These are phyloP conservation scores for Auricularia heimuer DNA, from an alignment of 768 basidiomycete genomes.

Conservation along the genomic window DNA sequence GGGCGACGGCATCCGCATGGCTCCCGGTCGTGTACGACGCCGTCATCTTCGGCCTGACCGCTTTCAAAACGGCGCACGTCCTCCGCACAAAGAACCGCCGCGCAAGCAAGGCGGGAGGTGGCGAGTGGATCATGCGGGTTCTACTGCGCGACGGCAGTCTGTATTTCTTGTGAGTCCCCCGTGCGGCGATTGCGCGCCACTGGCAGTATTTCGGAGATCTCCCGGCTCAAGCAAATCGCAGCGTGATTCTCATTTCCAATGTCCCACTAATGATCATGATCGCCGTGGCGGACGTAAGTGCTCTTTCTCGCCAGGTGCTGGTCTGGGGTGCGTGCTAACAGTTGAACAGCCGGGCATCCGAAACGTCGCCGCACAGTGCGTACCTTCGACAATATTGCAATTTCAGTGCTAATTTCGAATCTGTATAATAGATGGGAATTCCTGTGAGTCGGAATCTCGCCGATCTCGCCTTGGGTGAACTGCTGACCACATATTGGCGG, in stretches of 20 bases:
- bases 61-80: conserved; percentile 20
- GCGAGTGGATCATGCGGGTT: conserved; percentile 8
- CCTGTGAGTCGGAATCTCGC: conserved; percentile 23
- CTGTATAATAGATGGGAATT: conserved; percentile 23
- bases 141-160: conserved; percentile 25
- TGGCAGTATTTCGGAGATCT: background rate
- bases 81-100: conserved; percentile 3
- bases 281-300: conserved; percentile 14
- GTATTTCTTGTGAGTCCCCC: conserved; percentile 24
- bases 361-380: conserved; percentile 30
- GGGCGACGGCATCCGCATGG: conserved; percentile 30
- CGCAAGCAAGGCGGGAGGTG: conserved; percentile 11
- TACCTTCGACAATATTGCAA: background rate
- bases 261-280: conserved; percentile 32
- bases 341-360: conserved; percentile 16
- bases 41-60: conserved; percentile 23
- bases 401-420: background rate
- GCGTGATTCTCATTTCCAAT: conserved; percentile 30
- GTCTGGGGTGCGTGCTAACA: background rate
- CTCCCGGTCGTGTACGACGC: conserved; percentile 33
- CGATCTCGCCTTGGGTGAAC: background rate
- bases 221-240: conserved; percentile 8
- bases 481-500: background rate
- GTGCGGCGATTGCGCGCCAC: background rate
- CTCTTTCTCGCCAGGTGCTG: background rate